Evolutionary conservation across 2,329 filamentous ascomycete species (phyloP), one percentile per base, ranked within the genome.

Genomic region (Sporothrix brasiliensis): DNA sequence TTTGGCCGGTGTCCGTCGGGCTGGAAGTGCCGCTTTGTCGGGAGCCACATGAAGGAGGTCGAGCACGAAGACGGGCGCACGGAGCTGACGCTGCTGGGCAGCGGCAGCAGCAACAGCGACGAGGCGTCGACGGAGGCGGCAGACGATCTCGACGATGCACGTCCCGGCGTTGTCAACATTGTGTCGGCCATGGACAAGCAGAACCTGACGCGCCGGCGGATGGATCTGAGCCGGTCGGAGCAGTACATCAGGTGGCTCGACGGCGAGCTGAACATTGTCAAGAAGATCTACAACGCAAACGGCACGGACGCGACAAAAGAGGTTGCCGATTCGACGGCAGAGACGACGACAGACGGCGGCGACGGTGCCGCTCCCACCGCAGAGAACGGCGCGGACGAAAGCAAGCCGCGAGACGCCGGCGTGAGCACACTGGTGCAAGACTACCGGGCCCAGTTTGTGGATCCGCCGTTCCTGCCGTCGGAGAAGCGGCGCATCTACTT

Each of bases 401-500:
- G 16, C 58, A 61, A 61, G n/a, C 58, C 58, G 19, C 77, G 76
- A 10, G 77, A 78, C 47, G 74, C 83, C 68, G 78, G 70, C 3
- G 39, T 47, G 11, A 30, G 63, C 24, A 44, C 53, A 9, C 34
- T 79, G n/a, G 80, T 82, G 47, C 82, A 91, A 72, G 93, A 97
- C 67, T 88, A 91, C 72, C 87, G 92, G 68, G 94, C 95, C 9
- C 85, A 86, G 71, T 98, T 91, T 78, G 85, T 88, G n/a, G 94
- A 98, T 72, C 90, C 93, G 30, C 94, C 94, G 0, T 89, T 97
- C 77, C 88, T 91, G 77, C 89, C 95, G 1, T 97, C 94, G 0
- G 95, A 99, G 82, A 99, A 99, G 83, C 88, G 95, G 71, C 89
- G 90, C 67, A 85, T 99, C 70, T 98, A 99, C 81, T 98, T 98